Conservation (phyloP, 129 eudicot genomes). For the Rutidosis leptorrhynchoides region DNA sequence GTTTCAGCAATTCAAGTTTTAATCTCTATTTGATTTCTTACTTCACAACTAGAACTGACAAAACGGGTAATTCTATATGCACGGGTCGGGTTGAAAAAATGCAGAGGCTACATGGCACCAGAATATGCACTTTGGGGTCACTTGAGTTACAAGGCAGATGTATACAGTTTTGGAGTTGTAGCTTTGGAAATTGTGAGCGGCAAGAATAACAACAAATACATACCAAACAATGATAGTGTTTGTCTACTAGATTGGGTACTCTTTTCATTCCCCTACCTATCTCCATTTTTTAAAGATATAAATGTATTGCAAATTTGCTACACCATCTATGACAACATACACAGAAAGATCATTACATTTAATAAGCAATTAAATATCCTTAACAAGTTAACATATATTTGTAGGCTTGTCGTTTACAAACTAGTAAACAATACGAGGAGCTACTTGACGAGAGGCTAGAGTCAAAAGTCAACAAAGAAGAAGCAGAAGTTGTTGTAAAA, state of each 20-base stretch:
- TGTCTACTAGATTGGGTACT: conserved; percentile 50
- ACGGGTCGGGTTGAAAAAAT: background rate
- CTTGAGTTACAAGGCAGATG: conserved; percentile 50
- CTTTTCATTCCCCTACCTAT: background rate
- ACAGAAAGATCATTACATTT: background rate
- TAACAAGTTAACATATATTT: background rate
- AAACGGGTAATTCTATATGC: background rate
- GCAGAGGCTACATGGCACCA: conserved; percentile 52
- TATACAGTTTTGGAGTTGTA: conserved; percentile 50
- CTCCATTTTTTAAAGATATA: background rate
- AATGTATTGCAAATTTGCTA: background rate
- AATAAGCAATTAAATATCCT: background rate
- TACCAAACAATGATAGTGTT: conserved; percentile 40
- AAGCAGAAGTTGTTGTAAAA: conserved; percentile 54
- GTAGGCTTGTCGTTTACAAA: conserved; percentile 70
- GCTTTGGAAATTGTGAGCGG: conserved; percentile 51
- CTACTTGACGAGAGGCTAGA: conserved; percentile 58
- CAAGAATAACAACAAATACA: conserved; percentile 35
- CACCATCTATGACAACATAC: background rate
- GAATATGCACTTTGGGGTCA: conserved; percentile 54
- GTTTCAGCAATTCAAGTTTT: background rate
- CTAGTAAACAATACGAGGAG: conserved; percentile 38
- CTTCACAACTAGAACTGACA: background rate
- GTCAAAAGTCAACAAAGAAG: conserved; percentile 44
- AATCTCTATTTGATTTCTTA: background rate